These are phyloP conservation scores for Epichloe sibirici DNA, from an alignment of 2,329 filamentous ascomycete genomes.

Conservation along the genomic window DNA sequence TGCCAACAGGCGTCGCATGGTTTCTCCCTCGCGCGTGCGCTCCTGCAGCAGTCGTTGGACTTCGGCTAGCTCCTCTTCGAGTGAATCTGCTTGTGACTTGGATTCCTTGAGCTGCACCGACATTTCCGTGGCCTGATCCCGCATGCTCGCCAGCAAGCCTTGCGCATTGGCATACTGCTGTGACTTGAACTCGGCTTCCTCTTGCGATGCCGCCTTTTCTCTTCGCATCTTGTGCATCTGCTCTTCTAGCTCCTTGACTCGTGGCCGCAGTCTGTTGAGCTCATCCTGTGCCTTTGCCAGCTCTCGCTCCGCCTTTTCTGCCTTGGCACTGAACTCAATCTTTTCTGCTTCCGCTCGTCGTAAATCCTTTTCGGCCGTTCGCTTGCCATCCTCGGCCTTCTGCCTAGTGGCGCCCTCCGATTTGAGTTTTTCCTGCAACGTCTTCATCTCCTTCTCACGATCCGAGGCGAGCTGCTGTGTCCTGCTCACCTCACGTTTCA, in stretches of 20 bases:
- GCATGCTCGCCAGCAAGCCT: constrained; percentile 79
- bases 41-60: constrained; percentile 77
- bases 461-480: constrained; percentile 60
- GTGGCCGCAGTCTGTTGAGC: constrained; percentile 49
- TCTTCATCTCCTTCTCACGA: constrained; percentile 66
- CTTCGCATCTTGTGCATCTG: constrained; percentile 55
- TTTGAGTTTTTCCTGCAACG: constrained; percentile 64
- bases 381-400: constrained; percentile 68
- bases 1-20: constrained; percentile 77
- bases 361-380: constrained; percentile 62
- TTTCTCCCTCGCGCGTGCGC: constrained; percentile 83
- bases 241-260: constrained; percentile 57
- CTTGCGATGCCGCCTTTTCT: constrained; percentile 55
- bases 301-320: constrained; percentile 60
- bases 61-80: constrained; percentile 88
- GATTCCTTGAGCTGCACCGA: constrained; percentile 86
- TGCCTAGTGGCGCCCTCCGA: constrained; percentile 60
- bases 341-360: constrained; percentile 68
- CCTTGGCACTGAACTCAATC: constrained; percentile 60
- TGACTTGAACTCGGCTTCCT: constrained; percentile 73
- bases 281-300: constrained; percentile 63
- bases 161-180: constrained; percentile 80
- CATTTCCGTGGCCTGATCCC: constrained; percentile 81
- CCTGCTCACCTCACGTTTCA: constrained; percentile 59
- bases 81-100: constrained; percentile 64